Conservation (phyloP, 2,329 filamentous ascomycete genomes). For the Hymenoscyphus fructigenus region DNA sequence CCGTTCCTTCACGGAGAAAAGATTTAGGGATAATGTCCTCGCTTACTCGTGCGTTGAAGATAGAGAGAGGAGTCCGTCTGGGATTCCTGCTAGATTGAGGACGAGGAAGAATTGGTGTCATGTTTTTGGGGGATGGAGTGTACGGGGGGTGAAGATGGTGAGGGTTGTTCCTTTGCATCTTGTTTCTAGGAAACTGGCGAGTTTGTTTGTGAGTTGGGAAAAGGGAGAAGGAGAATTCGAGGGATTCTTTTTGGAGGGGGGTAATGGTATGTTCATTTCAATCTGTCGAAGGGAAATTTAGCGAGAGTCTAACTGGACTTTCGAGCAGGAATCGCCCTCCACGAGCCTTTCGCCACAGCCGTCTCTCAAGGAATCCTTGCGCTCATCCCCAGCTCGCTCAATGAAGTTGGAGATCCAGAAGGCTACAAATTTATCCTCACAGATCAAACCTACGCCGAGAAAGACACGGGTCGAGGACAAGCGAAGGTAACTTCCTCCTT, state of each 20-base stretch:
- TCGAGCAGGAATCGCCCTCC: not conserved
- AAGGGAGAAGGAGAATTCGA: not conserved
- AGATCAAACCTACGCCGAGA: not conserved
- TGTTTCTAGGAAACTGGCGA: not conserved
- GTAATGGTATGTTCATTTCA: not conserved
- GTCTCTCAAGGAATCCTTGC: not conserved
- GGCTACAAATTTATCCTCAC: not conserved
- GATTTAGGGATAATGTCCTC: not conserved
- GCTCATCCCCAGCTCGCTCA: not conserved
- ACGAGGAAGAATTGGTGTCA: not conserved
- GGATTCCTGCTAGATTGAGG: not conserved
- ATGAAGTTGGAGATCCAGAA: not conserved
- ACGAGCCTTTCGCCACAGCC: not conserved
- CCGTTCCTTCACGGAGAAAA: not conserved
- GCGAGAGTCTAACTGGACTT: too few relatives aligned
- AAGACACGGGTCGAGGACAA: not conserved
- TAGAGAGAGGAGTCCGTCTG: not conserved
- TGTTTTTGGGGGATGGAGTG: not conserved
- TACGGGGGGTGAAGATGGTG: not conserved
- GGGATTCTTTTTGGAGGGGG: not conserved
- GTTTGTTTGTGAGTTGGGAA: not conserved
- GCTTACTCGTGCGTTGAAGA: not conserved
- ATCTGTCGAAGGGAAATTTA: too few relatives aligned
- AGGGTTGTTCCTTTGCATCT: not conserved
- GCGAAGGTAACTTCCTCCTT: not conserved